phyloP scores from a whole-genome alignment of 2,329 filamentous ascomycete genomes.

The Metarhizium robertsii region DNA sequence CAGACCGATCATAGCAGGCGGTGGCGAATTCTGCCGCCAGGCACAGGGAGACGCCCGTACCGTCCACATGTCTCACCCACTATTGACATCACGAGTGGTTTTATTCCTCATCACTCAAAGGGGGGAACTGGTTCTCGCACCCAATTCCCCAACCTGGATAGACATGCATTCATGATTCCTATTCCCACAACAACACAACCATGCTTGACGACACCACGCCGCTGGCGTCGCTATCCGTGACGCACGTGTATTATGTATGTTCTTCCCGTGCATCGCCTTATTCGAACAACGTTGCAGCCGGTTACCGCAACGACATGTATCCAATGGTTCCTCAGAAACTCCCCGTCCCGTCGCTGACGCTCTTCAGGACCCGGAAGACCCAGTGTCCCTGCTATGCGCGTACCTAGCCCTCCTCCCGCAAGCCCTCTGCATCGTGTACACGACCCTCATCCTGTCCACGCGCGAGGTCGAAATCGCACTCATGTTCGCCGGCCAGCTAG shows the following conservation, averaged over 20 bases:
- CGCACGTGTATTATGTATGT: conserved; percentile 89
- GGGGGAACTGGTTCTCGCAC: too few species aligned
- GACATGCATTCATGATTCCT: background rate
- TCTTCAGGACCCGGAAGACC: conserved; percentile 71
- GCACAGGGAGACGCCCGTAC: background rate
- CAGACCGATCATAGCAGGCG: conserved; percentile 1
- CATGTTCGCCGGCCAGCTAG: conserved; percentile 87
- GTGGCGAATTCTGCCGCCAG: conserved; percentile 2
- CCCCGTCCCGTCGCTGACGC: background rate
- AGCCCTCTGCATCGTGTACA: conserved; percentile 82
- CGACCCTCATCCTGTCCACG: conserved; percentile 80
- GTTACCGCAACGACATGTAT: too few species aligned
- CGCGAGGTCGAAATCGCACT: conserved; percentile 83
- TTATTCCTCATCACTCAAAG: too few species aligned
- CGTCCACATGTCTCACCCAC: background rate
- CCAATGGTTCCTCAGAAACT: too few species aligned
- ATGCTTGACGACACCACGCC: conserved; percentile 32
- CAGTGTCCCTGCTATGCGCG: conserved; percentile 77
- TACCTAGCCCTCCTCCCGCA: conserved; percentile 93
- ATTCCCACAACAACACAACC: conserved; percentile 1
- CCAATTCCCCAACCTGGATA: too few species aligned
- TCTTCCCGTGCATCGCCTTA: background rate
- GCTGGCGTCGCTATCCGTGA: conserved; percentile 83
- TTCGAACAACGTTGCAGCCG: too few species aligned
- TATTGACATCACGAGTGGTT: background rate